These are phyloP conservation scores for Pythium coloratum DNA, from an alignment of 352 stramenopile genomes.

Conservation along the genomic window DNA sequence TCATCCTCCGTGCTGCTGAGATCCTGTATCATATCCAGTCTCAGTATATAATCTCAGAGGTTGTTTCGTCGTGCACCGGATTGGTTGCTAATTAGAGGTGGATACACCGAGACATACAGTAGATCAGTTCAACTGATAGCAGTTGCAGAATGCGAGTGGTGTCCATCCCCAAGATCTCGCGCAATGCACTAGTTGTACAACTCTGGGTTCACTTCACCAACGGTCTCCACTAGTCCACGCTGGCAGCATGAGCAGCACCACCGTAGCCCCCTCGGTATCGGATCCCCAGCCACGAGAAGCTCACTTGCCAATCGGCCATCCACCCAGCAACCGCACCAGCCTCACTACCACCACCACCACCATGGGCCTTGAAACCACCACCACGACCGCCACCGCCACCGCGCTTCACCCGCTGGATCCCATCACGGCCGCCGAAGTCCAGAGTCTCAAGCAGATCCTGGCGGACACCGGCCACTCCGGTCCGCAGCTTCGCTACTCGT, in stretches of 20 bases:
- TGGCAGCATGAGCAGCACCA: background rate
- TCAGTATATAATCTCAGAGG: background rate
- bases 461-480: constrained; percentile 37
- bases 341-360: background rate
- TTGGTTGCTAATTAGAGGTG: background rate
- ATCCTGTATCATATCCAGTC: background rate
- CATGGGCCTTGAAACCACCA: background rate
- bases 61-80: background rate
- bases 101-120: background rate
- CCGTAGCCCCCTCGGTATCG: too few species aligned
- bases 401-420: constrained; percentile 45
- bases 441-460: constrained; percentile 44
- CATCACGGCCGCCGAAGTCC: constrained; percentile 44
- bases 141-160: too few species aligned
- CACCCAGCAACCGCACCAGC: background rate
- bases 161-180: too few species aligned
- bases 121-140: too few species aligned
- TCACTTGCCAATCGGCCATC: background rate
- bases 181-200: too few species aligned
- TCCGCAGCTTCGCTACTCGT: constrained; percentile 41
- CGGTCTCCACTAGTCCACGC: background rate
- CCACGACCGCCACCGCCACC: constrained; percentile 11
- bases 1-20: background rate
- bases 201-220: too few species aligned
- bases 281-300: background rate